Evolutionary conservation across 805 yeast species (phyloP), one percentile per base, ranked within the genome.

Genomic region (Starmerella apis): DNA sequence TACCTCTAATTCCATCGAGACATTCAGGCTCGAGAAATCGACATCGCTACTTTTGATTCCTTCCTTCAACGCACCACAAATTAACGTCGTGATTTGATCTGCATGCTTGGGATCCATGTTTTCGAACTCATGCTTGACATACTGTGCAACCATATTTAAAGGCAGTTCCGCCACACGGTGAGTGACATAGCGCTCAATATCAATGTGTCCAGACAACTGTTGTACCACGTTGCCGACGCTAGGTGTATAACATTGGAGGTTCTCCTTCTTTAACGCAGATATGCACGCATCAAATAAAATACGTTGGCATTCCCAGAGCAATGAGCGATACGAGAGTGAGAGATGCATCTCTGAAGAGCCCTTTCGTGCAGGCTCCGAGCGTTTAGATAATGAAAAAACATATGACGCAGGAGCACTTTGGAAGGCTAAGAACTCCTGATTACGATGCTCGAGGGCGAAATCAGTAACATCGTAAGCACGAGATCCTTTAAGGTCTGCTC

Each of bases 361-460:
- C 56, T 4, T 31, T 39, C 5, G 62, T 51, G 6, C 51, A 39
- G 22, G 48, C 37, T 19, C 32, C 8, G 37, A 24, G n/a, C 43
- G 18, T 35, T 43, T 47, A 1, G 41, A 38, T 13, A 50, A 31
- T 3, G 72, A 70, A 65, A 76, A 85, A 51, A 81, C 77, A 43
- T 72, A 75, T 2, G 77, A 74, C 0, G 79, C 78, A 0, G 86
- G 83, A 53, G 83, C 88, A n/a, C 81, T 87, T 6, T 76, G 76
- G 59, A 75, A 78, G 0, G 84, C 81, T 19, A 82, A 65, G 14
- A 31, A 27, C n/a, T 30, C 44, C 58, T 53, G 37, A 54, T 53
- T 50, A 4, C 56, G 50, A n/a, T 52, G 48, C 31, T 41, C 47
- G 2, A 53, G 44, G 1, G 49, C 56, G 13, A 63, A 38, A 2